phyloP scores from a whole-genome alignment of 768 basidiomycete genomes.

The Crucibulum laeve region DNA sequence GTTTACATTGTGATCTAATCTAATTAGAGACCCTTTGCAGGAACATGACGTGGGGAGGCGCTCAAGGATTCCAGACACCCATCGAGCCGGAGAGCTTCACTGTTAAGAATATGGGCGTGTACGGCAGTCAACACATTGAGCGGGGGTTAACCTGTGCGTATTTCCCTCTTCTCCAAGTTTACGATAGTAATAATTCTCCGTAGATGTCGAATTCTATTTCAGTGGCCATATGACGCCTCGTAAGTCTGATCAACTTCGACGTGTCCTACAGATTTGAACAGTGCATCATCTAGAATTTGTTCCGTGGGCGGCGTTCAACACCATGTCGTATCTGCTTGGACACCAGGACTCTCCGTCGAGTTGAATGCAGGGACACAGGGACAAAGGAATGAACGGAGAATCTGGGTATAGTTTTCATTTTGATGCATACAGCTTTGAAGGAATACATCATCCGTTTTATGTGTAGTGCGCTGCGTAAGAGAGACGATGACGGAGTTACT shows the following conservation, averaged over 20 bases:
- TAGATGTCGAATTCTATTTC: conserved; percentile 54
- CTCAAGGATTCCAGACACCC: conserved; percentile 66
- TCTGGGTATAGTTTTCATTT: too few species aligned
- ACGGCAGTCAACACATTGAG: conserved; percentile 57
- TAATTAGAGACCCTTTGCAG: conserved; percentile 12
- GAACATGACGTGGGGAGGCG: conserved; percentile 50
- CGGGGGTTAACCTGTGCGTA: conserved; percentile 59
- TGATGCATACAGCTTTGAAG: too few species aligned
- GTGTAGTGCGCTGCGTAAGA: too few species aligned
- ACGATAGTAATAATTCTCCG: neutral
- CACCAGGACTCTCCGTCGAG: conserved; percentile 41
- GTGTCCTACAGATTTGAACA: conserved; percentile 1
- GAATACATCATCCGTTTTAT: too few species aligned
- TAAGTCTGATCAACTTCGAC: conserved; percentile 17
- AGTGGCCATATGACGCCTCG: conserved; percentile 61
- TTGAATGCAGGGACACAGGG: conserved; percentile 3
- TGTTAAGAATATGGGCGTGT: conserved; percentile 59
- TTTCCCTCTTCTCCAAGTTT: neutral
- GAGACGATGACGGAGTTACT: too few species aligned
- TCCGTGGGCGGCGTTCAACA: conserved; percentile 41
- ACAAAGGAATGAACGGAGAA: neutral
- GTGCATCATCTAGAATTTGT: conserved; percentile 35
- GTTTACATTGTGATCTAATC: neutral
- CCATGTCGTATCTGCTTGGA: conserved; percentile 39
- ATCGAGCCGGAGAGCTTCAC: conserved; percentile 56